These are phyloP conservation scores for Balakata baccata DNA, from an alignment of 345 rosid species.

Conservation along the genomic window DNA sequence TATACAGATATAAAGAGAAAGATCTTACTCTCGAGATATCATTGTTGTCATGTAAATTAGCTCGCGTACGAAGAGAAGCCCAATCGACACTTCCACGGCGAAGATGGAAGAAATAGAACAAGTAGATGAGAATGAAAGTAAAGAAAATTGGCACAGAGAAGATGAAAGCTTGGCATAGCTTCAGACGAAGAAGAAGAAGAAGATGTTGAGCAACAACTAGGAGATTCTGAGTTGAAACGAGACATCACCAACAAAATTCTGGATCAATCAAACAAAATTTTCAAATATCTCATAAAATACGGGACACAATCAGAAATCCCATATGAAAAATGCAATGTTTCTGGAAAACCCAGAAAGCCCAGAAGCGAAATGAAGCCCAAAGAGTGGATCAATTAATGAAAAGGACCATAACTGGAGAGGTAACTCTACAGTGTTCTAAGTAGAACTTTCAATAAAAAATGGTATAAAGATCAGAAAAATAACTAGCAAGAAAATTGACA, in stretches of 20 bases:
- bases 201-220: slow-evolving; percentile 19
- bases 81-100: slow-evolving; percentile 66
- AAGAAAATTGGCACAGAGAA: slow-evolving; percentile 78
- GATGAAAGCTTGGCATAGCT: slow-evolving; percentile 72
- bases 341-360: neutral
- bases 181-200: slow-evolving; percentile 21
- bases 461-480: neutral
- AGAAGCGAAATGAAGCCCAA: neutral
- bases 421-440: neutral
- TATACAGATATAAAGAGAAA: neutral
- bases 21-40: slow-evolving; percentile 34
- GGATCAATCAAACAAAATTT: neutral
- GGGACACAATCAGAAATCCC: slow-evolving; percentile 13
- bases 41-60: slow-evolving; percentile 19
- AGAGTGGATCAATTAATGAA: neutral
- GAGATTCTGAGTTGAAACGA: slow-evolving; percentile 25
- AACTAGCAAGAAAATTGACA: neutral
- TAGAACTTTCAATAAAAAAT: neutral
- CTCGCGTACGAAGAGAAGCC: slow-evolving; percentile 61
- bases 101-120: slow-evolving; percentile 74
- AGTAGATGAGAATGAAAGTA: slow-evolving; percentile 62
- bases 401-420: neutral
- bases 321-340: neutral
- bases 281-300: neutral
- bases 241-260: slow-evolving; percentile 34